These are phyloP conservation scores for Collybia sp. DNA, from an alignment of 768 basidiomycete species.

Conservation along the genomic window DNA sequence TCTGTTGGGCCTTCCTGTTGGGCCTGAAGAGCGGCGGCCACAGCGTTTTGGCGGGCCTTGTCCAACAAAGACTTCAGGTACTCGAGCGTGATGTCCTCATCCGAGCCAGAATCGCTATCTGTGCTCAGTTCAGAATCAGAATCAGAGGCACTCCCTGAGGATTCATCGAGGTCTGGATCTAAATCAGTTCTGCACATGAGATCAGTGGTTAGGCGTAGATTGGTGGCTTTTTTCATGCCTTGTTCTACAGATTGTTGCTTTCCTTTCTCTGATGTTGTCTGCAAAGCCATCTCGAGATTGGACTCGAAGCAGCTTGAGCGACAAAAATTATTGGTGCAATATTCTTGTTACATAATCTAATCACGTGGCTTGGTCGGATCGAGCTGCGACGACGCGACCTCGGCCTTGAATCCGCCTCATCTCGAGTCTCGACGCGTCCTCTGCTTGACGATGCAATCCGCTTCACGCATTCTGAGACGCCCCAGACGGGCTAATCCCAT, in stretches of 20 bases:
- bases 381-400: no score
- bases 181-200: neutral
- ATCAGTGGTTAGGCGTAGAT: neutral
- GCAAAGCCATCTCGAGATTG: no score
- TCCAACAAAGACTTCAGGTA: slow-evolving; percentile 61
- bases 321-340: no score
- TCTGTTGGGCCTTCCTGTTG: slow-evolving; percentile 14
- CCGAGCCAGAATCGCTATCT: slow-evolving; percentile 19
- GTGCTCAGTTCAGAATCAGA: slow-evolving; percentile 1
- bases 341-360: no score
- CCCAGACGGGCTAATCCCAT: slow-evolving; percentile 1
- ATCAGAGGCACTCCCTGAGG: neutral
- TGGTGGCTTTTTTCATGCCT: no score
- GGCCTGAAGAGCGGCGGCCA: slow-evolving; percentile 23
- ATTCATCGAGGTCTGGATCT: neutral
- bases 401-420: no score
- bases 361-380: no score
- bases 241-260: slow-evolving; percentile 41
- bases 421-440: no score
- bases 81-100: slow-evolving; percentile 42
- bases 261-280: slow-evolving; percentile 27
- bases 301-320: no score
- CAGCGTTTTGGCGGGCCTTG: slow-evolving; percentile 51
- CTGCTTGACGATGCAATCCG: slow-evolving; percentile 7
- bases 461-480: slow-evolving; percentile 8